These are phyloP conservation scores for Hibiscus tridactylites DNA, from an alignment of 345 rosid species.

Conservation along the genomic window DNA sequence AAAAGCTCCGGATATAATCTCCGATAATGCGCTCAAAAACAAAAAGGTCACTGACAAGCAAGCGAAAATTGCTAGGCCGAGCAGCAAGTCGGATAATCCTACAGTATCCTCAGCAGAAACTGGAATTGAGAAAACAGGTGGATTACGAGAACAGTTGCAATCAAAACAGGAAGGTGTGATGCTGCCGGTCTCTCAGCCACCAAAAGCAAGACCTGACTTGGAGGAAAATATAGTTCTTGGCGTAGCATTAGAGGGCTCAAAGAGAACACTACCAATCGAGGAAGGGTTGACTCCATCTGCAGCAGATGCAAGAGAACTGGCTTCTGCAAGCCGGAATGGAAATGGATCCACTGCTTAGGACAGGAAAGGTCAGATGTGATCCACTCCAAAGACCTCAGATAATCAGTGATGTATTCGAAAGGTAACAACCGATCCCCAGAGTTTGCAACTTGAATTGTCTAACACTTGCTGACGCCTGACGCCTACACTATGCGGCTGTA, in stretches of 20 bases:
- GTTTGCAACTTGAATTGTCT: no score
- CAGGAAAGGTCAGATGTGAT: slow-evolving; percentile 32
- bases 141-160: slow-evolving; percentile 14
- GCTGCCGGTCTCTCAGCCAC: slow-evolving; percentile 20
- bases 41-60: slow-evolving; percentile 18
- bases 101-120: slow-evolving; percentile 18
- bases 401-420: slow-evolving; percentile 17
- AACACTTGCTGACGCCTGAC: background rate
- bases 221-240: slow-evolving; percentile 82
- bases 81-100: slow-evolving; percentile 16
- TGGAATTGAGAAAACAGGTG: slow-evolving; percentile 20
- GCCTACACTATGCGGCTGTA: background rate
- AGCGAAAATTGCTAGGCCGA: slow-evolving; percentile 15
- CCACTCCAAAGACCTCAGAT: slow-evolving; percentile 21
- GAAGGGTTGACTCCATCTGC: slow-evolving; percentile 35
- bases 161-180: slow-evolving; percentile 28
- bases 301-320: slow-evolving; percentile 39
- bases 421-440: background rate
- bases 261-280: slow-evolving; percentile 83
- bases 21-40: slow-evolving; percentile 16
- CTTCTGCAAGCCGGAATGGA: slow-evolving; percentile 34
- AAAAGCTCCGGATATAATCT: slow-evolving; percentile 12
- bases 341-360: slow-evolving; percentile 32
- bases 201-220: slow-evolving; percentile 39
- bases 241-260: slow-evolving; percentile 78